phyloP scores from a whole-genome alignment of 2,329 filamentous ascomycete species.

The Aspergillus unguis region DNA sequence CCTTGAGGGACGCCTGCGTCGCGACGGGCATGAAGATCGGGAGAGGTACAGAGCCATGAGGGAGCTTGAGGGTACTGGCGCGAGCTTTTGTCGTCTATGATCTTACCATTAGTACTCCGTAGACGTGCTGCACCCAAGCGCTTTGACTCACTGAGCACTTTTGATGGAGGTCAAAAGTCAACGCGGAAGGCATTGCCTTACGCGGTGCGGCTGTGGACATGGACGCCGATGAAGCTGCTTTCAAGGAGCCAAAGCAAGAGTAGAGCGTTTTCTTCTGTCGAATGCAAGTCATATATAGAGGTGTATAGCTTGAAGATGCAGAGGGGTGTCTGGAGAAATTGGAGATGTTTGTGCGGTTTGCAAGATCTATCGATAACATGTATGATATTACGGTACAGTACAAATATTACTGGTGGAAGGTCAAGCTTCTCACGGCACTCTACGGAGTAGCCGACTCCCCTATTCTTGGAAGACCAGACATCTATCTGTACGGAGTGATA shows the following conservation, averaged over 20 bases:
- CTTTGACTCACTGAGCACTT: constrained; percentile 68
- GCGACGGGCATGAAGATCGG: constrained; percentile 99
- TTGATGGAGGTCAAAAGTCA: constrained; percentile 74
- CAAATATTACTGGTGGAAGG: background rate
- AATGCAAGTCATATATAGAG: constrained; percentile 14
- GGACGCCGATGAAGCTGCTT: background rate
- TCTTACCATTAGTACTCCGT: background rate
- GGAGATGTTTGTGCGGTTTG: constrained; percentile 7
- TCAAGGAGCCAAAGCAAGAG: background rate
- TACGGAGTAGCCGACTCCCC: too few species aligned
- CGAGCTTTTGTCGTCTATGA: constrained; percentile 85
- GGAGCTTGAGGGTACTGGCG: constrained; percentile 80
- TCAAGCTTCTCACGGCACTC: too few species aligned
- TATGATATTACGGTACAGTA: background rate
- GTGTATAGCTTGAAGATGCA: background rate
- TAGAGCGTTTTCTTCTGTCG: background rate
- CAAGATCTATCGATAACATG: background rate
- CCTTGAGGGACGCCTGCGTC: constrained; percentile 93
- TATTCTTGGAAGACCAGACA: too few species aligned
- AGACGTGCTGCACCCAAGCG: too few species aligned
- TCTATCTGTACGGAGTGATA: too few species aligned
- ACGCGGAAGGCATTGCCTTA: constrained; percentile 54
- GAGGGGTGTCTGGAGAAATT: background rate
- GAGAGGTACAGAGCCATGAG: constrained; percentile 84
- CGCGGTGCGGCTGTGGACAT: constrained; percentile 31